Conservation (phyloP, 345 rosid species). For the rapeseed (Brassica napus) region Da-Ae NC_063452.1:60675501-60676000, state of each 20-base stretch:
- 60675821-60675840: slow-evolving; percentile 16
- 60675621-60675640: slow-evolving; percentile 1
- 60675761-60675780: slow-evolving; percentile 30
- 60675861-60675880: slow-evolving; percentile 31
- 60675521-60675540: slow-evolving; percentile 1
- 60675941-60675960: slow-evolving; percentile 62
- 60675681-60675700: slow-evolving; percentile 94
- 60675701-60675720: slow-evolving; percentile 77
- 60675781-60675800: slow-evolving; percentile 19
- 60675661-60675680: slow-evolving; percentile 80
- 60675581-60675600: background rate
- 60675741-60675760: slow-evolving; percentile 50
- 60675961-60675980: slow-evolving; percentile 48
- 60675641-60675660: background rate
- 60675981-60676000: slow-evolving; percentile 62
- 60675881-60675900: slow-evolving; percentile 67
- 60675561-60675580: background rate
- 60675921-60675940: slow-evolving; percentile 62
- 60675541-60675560: slow-evolving; percentile 4
- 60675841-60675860: slow-evolving; percentile 1
- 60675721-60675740: slow-evolving; percentile 53
- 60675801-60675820: slow-evolving; percentile 20
- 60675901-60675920: slow-evolving; percentile 39
- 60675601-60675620: slow-evolving; percentile 5
- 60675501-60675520: background rate